Evolutionary conservation across 352 stramenopile genomes (phyloP).

Genomic region (Thalassiosira livingstoniorum): DNA sequence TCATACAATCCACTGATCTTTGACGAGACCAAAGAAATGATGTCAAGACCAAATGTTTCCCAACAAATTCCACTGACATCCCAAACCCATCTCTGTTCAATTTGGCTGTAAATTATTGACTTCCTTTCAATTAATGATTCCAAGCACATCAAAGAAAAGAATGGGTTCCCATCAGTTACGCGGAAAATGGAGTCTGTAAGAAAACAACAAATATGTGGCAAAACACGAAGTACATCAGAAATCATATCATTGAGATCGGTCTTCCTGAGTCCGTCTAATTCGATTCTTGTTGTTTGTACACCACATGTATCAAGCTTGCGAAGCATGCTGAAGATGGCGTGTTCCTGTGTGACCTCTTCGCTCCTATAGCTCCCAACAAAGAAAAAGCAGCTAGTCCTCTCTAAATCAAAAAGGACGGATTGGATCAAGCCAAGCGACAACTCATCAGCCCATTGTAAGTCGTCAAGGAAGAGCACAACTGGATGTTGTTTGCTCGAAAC

Average conservation of each 20-base stretch:
- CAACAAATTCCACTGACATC: conserved; percentile 15
- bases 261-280: conserved; percentile 17
- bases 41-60: conserved; percentile 15
- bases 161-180: conserved; percentile 56
- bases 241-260: conserved; percentile 35
- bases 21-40: conserved; percentile 69
- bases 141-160: conserved; percentile 53
- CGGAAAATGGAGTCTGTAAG: conserved; percentile 35
- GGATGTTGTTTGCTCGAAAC: conserved; percentile 41
- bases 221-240: conserved; percentile 46
- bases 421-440: conserved; percentile 37
- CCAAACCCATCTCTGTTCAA: too few species aligned
- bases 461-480: conserved; percentile 59
- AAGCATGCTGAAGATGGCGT: conserved; percentile 52
- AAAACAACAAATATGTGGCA: conserved; percentile 30
- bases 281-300: conserved; percentile 4
- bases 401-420: conserved; percentile 40
- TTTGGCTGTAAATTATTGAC: conserved; percentile 21
- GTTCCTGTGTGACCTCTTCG: conserved; percentile 51
- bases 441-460: conserved; percentile 53
- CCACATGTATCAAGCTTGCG: conserved; percentile 12
- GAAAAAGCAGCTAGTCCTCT: conserved; percentile 49
- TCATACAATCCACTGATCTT: too few species aligned
- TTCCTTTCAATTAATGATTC: conserved; percentile 49
- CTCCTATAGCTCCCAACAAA: conserved; percentile 62